Evolutionary conservation across 148 eudicot species (phyloP), one percentile per base, ranked within the genome.

Genomic region (Rhododendron ovatum): DNA sequence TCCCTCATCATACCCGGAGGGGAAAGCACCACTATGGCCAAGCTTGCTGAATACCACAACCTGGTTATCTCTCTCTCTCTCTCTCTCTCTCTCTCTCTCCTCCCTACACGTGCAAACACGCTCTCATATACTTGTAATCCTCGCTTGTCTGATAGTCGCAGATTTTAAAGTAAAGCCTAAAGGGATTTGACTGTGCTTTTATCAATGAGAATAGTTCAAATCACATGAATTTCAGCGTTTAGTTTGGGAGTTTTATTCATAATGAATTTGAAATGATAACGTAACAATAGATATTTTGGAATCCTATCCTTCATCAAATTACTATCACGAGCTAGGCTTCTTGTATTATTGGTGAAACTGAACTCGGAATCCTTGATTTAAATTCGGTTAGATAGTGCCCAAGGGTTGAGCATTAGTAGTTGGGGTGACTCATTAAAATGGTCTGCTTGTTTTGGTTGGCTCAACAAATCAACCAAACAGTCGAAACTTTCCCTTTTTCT

Each of bases 1-100:
- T 96, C 93, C 2, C 98, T 96, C 55, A 96, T 96, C 79, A 96
- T 96, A 59, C 99, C 99, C 45, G 99, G 99, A 65, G 99, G 99
- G 0, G 99, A 96, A 85, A 96, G 99, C 87, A 96, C 99, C 86
- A 95, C 99, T 91, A 96, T 96, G 99, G 98, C 98, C 74, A 96
- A 95, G 89, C 96, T 96, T 47, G 99, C 99, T 13, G 94, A 95
- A 57, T 93, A 67, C 26, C 94, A 96, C 81, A 95, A 95, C 87
- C 89, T 96, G 89, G 99, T 96, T n/a, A 5, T 43, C 24, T 74
- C 9, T 41, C 50, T 69, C 73, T 80, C 55, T 50, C 47, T 80
- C 13, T 84, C 43, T 39, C 43, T 39, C 43, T 3, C 37, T 35
- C 50, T 47, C 11, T 45, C 48, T 9, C 50, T 9, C 12, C 50